Base-by-base conservation (phyloP, 768 basidiomycete species). In the Termitomyces sp. region DNA sequence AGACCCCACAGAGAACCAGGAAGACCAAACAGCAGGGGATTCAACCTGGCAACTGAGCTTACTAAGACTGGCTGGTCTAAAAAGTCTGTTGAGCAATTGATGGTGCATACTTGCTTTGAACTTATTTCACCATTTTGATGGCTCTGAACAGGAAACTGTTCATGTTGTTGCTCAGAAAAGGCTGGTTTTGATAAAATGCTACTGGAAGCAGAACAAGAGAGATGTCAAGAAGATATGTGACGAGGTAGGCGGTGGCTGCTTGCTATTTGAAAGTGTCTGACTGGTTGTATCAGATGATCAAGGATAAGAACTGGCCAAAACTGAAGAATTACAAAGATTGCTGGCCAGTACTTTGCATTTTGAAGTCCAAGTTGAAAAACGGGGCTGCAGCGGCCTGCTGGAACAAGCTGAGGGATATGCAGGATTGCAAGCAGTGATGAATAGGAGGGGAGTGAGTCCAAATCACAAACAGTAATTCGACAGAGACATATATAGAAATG, bases 1-100 rank as follows among this genome's bases (percentile, higher is more conserved):
- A 50, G 58, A 24, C 60, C 60, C 14, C 36, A 51, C 6, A 50
- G 59, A 20, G 56, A 58, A 45, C 56, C 60, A 47, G 56, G 53
- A 8, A 61, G 56, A 43, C 61, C 61, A 22, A 30, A 45, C 12
- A 54, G 36, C 9, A 40, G 60, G 26, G 53, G 57, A 32, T 61
- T 46, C 48, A 54, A 14, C 18, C 14, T 61, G 14, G 47, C 28
- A 35, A 40, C 12, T 18, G 54, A 38, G 14, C 47, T 59, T 1
- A n/a, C 38, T 18, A 48, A 43, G 16, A 44, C 50, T 20, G 32
- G 46, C 12, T 63, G 56, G 62, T 49, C 59, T 4, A 57, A 52
- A 35, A 30, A 56, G n/a, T 44, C 33, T 14, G 42, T 60, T 36
- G 42, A 60, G 0, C 35, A 32, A 22, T 20, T 60, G 13, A 40